Base-by-base conservation (phyloP, 805 yeast species). In the Metschnikowia arizonensis region DNA sequence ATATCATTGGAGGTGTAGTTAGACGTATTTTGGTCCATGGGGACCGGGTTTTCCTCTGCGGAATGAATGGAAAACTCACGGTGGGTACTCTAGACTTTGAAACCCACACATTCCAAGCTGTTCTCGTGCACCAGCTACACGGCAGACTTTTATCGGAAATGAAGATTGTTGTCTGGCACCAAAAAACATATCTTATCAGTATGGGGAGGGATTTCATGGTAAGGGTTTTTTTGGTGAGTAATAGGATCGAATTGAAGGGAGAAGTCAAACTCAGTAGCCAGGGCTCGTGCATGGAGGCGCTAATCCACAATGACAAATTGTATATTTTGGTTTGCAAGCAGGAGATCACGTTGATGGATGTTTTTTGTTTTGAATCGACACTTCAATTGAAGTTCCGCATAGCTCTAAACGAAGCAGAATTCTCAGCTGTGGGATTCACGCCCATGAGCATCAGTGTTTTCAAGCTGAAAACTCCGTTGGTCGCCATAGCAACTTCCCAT, bases 401-500 rank as follows among this genome's bases (percentile, higher is more conserved):
- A 5, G 82, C 91, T 0, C 63, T 85, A 38, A 85, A 83, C 60
- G 89, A 82, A 58, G 83, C 93, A 0, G 85, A 84, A 54, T 86
- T 84, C 51, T 73, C 83, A 5, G 74, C 79, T 17, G 76, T 78
- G 53, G 74, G 82, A 0, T 86, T 86, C 60, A 74, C 82, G 14
- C 83, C 86, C 11, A 70, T 78, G 72, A 53, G 64, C 8, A 62
- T 79, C 6, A 49, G 68, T 0, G 54, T 60, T 11, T 52, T 46
- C 24, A 21, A 36, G 3, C 45, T 49, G 0, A 45, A 49, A n/a
- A 31, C 30, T 3, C 66, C 69, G 0, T 50, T 71, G 19, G 57
- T 84, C 12, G 80, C 83, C 0, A 74, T 85, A 6, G 88, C 82
- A 0, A 88, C 96, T 0, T 81, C 89, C 1, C 91, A 87, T 55